Conservation (phyloP, 176 grass and related monocot genomes). For the Carex parvula region DNA sequence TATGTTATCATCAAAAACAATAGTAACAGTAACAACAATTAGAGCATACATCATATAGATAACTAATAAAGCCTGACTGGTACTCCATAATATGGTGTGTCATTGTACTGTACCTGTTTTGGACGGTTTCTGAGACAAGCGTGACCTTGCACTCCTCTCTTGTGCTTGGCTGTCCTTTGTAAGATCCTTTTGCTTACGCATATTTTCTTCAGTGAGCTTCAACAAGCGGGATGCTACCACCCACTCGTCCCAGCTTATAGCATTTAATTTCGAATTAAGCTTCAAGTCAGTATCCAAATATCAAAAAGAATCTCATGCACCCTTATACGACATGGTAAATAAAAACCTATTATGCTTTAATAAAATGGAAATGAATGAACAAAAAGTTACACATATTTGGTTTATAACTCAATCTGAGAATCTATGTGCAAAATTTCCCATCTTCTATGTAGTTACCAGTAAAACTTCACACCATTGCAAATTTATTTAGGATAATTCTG, state of each 20-base stretch:
- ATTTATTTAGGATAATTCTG: background rate
- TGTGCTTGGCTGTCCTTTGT: conserved; percentile 45
- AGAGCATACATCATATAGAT: conserved; percentile 1
- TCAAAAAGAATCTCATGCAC: background rate
- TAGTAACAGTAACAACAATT: background rate
- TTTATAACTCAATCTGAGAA: background rate
- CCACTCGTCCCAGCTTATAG: conserved; percentile 95
- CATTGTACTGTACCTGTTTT: conserved; percentile 37
- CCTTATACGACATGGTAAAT: background rate
- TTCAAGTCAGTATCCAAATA: background rate
- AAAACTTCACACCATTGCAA: background rate
- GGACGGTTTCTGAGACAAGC: conserved; percentile 58
- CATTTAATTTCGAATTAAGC: conserved; percentile 23
- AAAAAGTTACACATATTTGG: background rate
- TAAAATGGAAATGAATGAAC: background rate
- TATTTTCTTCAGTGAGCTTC: conserved; percentile 69
- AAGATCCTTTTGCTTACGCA: conserved; percentile 71
- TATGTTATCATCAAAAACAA: background rate
- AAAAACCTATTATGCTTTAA: background rate
- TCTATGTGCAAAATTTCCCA: background rate
- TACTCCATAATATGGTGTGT: background rate
- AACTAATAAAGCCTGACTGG: background rate
- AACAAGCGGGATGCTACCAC: conserved; percentile 65
- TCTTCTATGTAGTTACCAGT: background rate
- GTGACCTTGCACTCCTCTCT: conserved; percentile 69